Evolutionary conservation across 2,329 filamentous ascomycete species (phyloP).

Genomic region (Sarocladium strictum): DNA sequence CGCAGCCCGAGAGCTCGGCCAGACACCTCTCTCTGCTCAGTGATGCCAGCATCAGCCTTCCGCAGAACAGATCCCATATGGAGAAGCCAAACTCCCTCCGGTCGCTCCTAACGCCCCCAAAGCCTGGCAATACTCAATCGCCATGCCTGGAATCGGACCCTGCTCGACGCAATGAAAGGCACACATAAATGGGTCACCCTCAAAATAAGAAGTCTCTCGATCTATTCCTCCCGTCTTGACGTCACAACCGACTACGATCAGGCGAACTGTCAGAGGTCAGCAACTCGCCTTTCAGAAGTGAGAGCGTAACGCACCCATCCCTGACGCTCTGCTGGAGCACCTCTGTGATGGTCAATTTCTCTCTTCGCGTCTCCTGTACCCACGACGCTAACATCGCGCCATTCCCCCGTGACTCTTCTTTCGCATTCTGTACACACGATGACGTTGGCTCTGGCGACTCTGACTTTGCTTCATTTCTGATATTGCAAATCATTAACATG

Average conservation of each 20-base stretch:
- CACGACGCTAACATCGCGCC: conserved; percentile 14
- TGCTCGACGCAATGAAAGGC: no score
- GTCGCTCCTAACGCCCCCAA: not conserved
- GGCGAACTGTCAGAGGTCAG: not conserved
- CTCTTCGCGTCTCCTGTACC: conserved; percentile 13
- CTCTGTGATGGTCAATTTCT: conserved; percentile 15
- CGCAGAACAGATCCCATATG: not conserved
- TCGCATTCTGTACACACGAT: not conserved
- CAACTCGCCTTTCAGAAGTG: not conserved
- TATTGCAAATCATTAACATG: no score
- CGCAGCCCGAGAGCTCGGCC: conserved; percentile 20
- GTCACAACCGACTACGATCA: not conserved
- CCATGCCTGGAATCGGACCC: no score
- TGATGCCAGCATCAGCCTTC: not conserved
- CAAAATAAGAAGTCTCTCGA: not conserved
- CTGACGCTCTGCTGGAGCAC: conserved; percentile 12
- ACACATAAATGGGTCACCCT: not conserved
- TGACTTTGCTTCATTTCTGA: not conserved
- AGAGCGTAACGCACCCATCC: not conserved
- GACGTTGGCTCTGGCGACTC: conserved; percentile 3
- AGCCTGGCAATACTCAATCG: no score
- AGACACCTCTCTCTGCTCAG: not conserved
- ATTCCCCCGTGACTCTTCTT: not conserved
- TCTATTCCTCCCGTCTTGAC: not conserved
- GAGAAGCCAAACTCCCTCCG: not conserved